Conservation (phyloP, 2,329 filamentous ascomycete species). For the Cordyceps javanica region DNA sequence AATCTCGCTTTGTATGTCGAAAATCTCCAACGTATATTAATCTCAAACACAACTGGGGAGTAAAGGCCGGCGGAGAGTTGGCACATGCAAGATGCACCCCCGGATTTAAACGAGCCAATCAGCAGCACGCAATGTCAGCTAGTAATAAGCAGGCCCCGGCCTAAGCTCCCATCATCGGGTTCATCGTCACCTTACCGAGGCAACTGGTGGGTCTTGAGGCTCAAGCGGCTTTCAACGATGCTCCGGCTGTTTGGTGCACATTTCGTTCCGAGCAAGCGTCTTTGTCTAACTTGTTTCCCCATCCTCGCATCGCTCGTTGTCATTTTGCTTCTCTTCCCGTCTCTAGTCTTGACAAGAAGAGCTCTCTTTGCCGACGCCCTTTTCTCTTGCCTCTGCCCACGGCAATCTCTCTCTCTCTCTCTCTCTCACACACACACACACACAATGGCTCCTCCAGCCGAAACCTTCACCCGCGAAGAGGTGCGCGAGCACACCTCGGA, state of each 20-base stretch:
- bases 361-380: neutral
- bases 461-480: constrained; percentile 55
- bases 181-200: constrained; percentile 8
- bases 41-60: no score
- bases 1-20: no score
- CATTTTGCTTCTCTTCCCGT: neutral
- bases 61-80: neutral
- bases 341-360: neutral
- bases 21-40: no score
- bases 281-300: neutral
- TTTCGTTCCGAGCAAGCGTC: neutral
- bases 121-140: neutral
- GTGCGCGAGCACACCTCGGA: constrained; percentile 71
- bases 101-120: constrained; percentile 6
- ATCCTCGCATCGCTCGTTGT: neutral
- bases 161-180: neutral
- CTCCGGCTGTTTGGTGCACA: neutral
- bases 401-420: neutral
- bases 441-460: constrained; percentile 32
- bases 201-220: constrained; percentile 7
- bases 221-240: constrained; percentile 6
- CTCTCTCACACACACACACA: neutral
- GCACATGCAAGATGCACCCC: neutral
- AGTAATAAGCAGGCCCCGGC: neutral
- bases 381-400: neutral